Percentiles rank a stretch among this genome's conserved stretches.
These are phyloP conservation scores for Flaveria brownii DNA, from an alignment of 129 eudicot genomes.

Conservation along the genomic window DNA sequence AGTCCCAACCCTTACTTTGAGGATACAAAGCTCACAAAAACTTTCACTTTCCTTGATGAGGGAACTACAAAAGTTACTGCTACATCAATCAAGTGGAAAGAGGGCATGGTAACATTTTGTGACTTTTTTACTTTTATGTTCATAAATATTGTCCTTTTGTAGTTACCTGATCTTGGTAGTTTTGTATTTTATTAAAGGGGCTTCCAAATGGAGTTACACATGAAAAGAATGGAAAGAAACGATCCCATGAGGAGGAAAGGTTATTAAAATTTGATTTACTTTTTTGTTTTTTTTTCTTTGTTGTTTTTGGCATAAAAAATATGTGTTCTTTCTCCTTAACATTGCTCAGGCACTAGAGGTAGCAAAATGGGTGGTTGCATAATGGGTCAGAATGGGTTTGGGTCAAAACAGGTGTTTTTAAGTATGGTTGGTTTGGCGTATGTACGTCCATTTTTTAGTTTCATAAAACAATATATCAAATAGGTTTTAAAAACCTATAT, in stretches of 20 bases:
- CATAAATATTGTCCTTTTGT: neutral
- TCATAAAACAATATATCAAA: neutral
- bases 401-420: neutral
- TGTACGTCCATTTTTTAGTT: neutral
- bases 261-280: conserved; percentile 2
- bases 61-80: conserved; percentile 71
- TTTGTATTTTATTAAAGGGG: conserved; percentile 45
- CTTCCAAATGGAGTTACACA: conserved; percentile 60
- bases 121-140: neutral
- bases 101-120: conserved; percentile 60
- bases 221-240: conserved; percentile 75
- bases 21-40: conserved; percentile 73
- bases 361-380: neutral
- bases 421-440: neutral
- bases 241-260: conserved; percentile 77
- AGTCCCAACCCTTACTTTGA: conserved; percentile 73
- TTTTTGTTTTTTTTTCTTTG: neutral
- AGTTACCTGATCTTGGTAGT: conserved; percentile 9
- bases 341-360: neutral
- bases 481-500: neutral
- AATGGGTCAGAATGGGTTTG: neutral
- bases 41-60: conserved; percentile 72
- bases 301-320: neutral
- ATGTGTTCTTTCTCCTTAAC: neutral
- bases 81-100: conserved; percentile 83